Percentiles rank a stretch among this genome's conserved stretches.
Evolutionary conservation across 108 stramenopile genomes (phyloP).

Genomic region (Skeletonema marinoi): DNA sequence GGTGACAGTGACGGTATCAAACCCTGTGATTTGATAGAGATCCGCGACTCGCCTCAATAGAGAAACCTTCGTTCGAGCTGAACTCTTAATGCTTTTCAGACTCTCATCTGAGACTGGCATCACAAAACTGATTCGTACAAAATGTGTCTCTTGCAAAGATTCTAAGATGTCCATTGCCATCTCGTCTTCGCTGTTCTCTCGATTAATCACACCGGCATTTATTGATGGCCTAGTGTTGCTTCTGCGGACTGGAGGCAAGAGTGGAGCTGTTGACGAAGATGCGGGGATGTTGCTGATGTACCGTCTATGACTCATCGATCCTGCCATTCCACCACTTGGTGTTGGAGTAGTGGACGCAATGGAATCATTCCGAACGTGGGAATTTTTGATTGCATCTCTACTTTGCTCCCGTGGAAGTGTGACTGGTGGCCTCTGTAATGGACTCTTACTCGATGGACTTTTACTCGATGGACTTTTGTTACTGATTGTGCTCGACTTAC

Average conservation of each 20-base stretch:
- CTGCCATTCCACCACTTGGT: background rate
- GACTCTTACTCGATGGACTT: background rate
- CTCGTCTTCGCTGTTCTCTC: constrained; percentile 2
- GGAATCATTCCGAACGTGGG: background rate
- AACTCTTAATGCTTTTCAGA: constrained; percentile 74
- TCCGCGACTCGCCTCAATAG: constrained; percentile 81
- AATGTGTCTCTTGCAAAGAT: constrained; percentile 61
- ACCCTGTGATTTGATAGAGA: constrained; percentile 76
- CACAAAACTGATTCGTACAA: constrained; percentile 71
- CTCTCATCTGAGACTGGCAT: constrained; percentile 77
- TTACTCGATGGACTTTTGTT: background rate
- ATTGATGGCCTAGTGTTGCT: background rate
- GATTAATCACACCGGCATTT: background rate
- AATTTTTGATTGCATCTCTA: background rate
- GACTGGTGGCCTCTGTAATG: background rate
- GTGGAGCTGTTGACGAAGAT: background rate
- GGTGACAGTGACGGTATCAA: constrained; percentile 85
- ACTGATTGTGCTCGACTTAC: background rate
- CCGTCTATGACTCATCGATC: constrained; percentile 13
- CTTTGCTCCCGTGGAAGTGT: background rate
- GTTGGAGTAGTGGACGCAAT: background rate
- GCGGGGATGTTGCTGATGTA: constrained; percentile 3
- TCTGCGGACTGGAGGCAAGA: constrained; percentile 10
- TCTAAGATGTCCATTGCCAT: constrained; percentile 35
- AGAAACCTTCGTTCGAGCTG: constrained; percentile 78